Evolutionary conservation across 257 asterid genomes (phyloP), one percentile per base, ranked within the genome.

Genomic region (Jasminum sambac): DNA sequence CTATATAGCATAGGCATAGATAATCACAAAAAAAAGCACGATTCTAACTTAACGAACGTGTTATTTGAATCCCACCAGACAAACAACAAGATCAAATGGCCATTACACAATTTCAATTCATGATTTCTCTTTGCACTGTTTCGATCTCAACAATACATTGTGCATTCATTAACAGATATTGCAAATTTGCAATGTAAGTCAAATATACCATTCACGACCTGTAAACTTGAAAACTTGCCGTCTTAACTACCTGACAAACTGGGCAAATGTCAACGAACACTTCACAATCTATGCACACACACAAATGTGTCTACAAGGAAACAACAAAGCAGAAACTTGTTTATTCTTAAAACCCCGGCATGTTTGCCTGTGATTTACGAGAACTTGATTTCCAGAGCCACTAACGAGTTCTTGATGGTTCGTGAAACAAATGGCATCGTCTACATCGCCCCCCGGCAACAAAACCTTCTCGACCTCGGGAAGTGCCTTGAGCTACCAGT

Each of bases 271-370:
- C 81, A 23, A 80, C 58, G 72, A 84, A 72, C 50, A 86, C 87
- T 72, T 85, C 90, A n/a, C 96, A 89, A 68, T 84, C 88, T 59
- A 62, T 50, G 71, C 94, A 87, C 68, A 87, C 73, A 71, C 96
- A 89, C 83, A 89, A 69, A 70, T 89, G 96, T 75, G 96, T 75
- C 90, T 70, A 69, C 96, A 89, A 25, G 94, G 94, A 76, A 89
- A 76, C 21, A 89, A 59, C 77, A 89, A 77, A 36, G 79, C 79
- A 0, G 83, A 79, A 2, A 71, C 90, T 66, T 84, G 82, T 68
- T 67, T 79, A 38, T 21, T 41, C 64, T 72, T 78, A 80, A 94
- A 89, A 0, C 77, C 79, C 44, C 79, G 74, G 82, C 96, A 89
- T 70, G 74, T 79, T 14, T 67, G 80, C 41, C 17, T 68, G 12